Conservation (phyloP, 495 filamentous ascomycete genomes). For the Choiromyces venosus region DNA sequence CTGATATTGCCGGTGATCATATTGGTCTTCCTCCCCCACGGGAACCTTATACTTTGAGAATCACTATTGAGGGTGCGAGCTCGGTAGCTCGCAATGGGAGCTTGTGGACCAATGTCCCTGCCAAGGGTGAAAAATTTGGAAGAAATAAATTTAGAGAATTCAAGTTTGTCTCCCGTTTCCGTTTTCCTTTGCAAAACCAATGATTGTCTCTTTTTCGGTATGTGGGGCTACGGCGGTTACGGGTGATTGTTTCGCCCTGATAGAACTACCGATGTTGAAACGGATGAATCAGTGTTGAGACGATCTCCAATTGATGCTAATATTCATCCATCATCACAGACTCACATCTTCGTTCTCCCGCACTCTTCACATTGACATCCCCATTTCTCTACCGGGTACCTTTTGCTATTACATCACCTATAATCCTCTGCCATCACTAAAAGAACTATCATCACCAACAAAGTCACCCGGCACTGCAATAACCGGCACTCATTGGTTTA, state of each 20-base stretch:
- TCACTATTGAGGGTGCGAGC: constrained; percentile 91
- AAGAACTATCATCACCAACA: constrained; percentile 34
- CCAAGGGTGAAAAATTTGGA: constrained; percentile 63
- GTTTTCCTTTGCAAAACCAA: constrained; percentile 3
- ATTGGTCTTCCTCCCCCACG: constrained; percentile 80
- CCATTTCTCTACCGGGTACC: constrained; percentile 75
- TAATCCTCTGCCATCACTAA: constrained; percentile 67
- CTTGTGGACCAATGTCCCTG: constrained; percentile 92
- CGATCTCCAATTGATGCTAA: not conserved
- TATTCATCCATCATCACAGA: constrained; percentile 48
- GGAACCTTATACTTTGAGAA: constrained; percentile 70
- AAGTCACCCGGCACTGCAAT: constrained; percentile 47
- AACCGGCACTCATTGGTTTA: constrained; percentile 79
- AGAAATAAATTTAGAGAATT: constrained; percentile 75
- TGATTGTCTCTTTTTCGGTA: not conserved
- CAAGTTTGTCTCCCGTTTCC: constrained; percentile 57
- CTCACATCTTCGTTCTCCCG: constrained; percentile 88
- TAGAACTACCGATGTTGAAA: not conserved
- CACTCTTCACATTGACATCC: constrained; percentile 79
- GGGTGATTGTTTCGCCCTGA: not conserved
- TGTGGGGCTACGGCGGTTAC: not conserved
- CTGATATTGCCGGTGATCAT: constrained; percentile 81
- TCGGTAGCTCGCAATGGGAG: constrained; percentile 90
- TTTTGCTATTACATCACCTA: constrained; percentile 96
- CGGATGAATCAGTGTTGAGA: not conserved